Conservation (phyloP, 2,329 filamentous ascomycete genomes). For the Dactylellina sp. region DNA sequence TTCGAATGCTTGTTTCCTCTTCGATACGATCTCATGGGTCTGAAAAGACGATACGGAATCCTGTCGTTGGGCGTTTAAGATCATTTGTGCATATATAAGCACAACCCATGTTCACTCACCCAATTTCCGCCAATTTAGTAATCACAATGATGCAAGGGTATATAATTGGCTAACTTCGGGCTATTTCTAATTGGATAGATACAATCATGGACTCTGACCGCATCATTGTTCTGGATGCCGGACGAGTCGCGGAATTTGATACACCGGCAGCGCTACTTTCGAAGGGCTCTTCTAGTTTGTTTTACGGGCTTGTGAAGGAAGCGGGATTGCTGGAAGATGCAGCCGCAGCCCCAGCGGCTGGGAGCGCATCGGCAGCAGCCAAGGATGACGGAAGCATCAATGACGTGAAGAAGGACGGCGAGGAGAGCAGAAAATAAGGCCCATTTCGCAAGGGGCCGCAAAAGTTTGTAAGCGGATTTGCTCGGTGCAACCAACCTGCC, state of each 20-base stretch:
- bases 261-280: conserved; percentile 81
- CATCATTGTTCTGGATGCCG: conserved; percentile 92
- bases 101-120: conserved; percentile 2
- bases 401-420: conserved; percentile 32
- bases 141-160: conserved; percentile 31
- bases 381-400: conserved; percentile 12
- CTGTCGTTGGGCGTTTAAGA: background rate
- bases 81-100: conserved; percentile 19
- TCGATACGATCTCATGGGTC: conserved; percentile 2
- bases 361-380: conserved; percentile 10
- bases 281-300: conserved; percentile 74
- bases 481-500: background rate
- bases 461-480: background rate
- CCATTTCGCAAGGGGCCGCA: conserved; percentile 11
- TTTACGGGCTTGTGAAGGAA: conserved; percentile 91
- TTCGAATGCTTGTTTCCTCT: background rate
- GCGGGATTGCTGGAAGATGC: conserved; percentile 72
- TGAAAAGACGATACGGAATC: background rate
- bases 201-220: conserved; percentile 91
- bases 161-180: conserved; percentile 25
- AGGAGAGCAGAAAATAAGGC: conserved; percentile 46
- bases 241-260: conserved; percentile 91
- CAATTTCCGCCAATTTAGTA: conserved; percentile 15
- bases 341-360: conserved; percentile 2
- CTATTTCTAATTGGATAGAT: conserved; percentile 64